These are phyloP conservation scores for Phytophthora europaea DNA, from an alignment of 352 stramenopile genomes.

Conservation along the genomic window DNA sequence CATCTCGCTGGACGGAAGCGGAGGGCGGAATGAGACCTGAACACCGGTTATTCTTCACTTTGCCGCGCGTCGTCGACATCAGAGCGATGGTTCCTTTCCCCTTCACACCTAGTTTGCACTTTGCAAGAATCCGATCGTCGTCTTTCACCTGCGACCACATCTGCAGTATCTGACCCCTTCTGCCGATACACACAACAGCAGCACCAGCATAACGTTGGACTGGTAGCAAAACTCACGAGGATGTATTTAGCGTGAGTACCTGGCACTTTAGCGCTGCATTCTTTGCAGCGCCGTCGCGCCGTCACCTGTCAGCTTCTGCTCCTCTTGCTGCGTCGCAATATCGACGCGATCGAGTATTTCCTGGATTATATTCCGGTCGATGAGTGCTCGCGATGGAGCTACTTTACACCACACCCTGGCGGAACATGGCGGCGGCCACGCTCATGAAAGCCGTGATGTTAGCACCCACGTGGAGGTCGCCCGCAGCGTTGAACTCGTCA, in stretches of 20 bases:
- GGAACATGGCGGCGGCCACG: constrained; percentile 97
- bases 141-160: background rate
- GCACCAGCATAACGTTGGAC: constrained; percentile 15
- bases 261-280: constrained; percentile 8
- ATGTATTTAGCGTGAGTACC: constrained; percentile 36
- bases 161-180: constrained; percentile 1
- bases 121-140: constrained; percentile 8
- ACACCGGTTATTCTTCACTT: constrained; percentile 12
- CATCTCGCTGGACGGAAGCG: constrained; percentile 12
- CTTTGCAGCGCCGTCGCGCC: constrained; percentile 5
- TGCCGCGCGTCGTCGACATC: constrained; percentile 1
- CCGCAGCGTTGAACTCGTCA: constrained; percentile 80
- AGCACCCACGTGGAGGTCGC: constrained; percentile 89
- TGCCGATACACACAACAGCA: constrained; percentile 9
- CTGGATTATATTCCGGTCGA: constrained; percentile 12
- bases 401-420: constrained; percentile 96
- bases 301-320: constrained; percentile 13
- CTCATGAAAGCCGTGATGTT: constrained; percentile 98
- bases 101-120: background rate
- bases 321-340: constrained; percentile 19
- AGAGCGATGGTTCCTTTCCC: constrained; percentile 5
- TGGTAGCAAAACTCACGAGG: constrained; percentile 26
- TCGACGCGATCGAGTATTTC: constrained; percentile 9
- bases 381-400: background rate
- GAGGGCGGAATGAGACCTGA: constrained; percentile 17